A percentile compares a stretch with the other conserved stretches of the same genome.
Evolutionary conservation across 495 filamentous ascomycete genomes (phyloP).

Genomic region (Oidiodendron maius): DNA sequence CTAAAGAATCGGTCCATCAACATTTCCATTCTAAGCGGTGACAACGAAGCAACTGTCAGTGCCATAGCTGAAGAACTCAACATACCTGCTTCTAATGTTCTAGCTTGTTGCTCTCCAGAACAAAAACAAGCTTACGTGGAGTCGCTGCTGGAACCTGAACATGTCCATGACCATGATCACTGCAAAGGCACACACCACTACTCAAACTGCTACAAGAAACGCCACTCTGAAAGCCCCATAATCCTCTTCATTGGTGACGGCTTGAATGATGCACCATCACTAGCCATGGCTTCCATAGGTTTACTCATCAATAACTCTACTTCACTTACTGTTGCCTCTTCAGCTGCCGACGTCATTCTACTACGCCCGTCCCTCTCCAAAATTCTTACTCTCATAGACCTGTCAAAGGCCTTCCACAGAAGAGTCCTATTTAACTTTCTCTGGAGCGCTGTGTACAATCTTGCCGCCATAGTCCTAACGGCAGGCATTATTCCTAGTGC

Average conservation of each 20-base stretch:
- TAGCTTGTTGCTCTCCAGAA: conserved; percentile 46
- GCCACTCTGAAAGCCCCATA: conserved; percentile 20
- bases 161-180: neutral
- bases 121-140: conserved; percentile 62
- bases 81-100: conserved; percentile 42
- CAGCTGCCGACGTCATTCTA: conserved; percentile 66
- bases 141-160: conserved; percentile 16
- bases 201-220: neutral
- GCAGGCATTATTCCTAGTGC: conserved; percentile 61
- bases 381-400: conserved; percentile 51
- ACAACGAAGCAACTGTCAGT: conserved; percentile 55
- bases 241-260: conserved; percentile 75
- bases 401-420: conserved; percentile 46
- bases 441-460: conserved; percentile 71
- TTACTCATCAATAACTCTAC: conserved; percentile 57
- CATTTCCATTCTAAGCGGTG: conserved; percentile 64
- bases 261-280: conserved; percentile 72
- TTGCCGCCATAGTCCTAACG: conserved; percentile 63
- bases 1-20: conserved; percentile 51
- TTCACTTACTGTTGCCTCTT: conserved; percentile 59
- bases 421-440: conserved; percentile 66
- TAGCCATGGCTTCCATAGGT: conserved; percentile 69
- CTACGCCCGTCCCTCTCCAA: conserved; percentile 50
- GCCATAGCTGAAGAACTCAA: conserved; percentile 44
- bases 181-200: neutral